Base-by-base conservation (phyloP, 2,329 filamentous ascomycete species). In the Dendryphion nanum region DNA sequence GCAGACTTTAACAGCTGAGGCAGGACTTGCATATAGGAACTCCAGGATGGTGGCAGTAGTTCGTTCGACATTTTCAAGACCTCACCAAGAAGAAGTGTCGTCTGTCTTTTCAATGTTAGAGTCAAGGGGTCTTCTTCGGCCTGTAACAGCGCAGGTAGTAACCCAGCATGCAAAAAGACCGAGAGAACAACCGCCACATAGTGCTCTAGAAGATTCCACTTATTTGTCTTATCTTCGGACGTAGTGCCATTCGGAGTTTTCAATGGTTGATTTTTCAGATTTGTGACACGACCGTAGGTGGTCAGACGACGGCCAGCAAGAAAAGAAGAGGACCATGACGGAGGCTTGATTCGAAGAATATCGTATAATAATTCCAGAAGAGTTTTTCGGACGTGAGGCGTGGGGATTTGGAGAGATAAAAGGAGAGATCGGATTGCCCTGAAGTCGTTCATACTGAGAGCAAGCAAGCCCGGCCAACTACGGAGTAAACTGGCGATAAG, bases 301-400 rank as follows among this genome's bases (percentile, higher is more conserved):
- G 94, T 98, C 32, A 98, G 73, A 42, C 94, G 78, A 48, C 93
- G 81, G 6, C 93, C 94, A 23, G 94, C 93, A 32, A 98, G 77
- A 62, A 95, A 98, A 0, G 91, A 94, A 0, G 89, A 90, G 6
- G 93, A 94, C 93, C 93, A 98, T 6, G 89, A 83, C 30, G 93
- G 82, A 41, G 90, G 85, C 53, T 97, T 97, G 59, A 98, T 96
- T 23, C 91, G 82, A 35, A 98, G 69, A 15, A 83, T 77, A 53
- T 84, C 81, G 52, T 94, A 96, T 14, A 98, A 68, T 10, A 98
- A 72, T 61, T 98, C 93, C 44, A 98, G 76, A 14, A 96, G 82
- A 1, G 90, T 84, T 57, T 95, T 89, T 33, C 81, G 70, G 6
- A 79, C 74, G 41, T 74, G 67, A 1, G 74, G 63, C 26, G 75